Base-by-base conservation (phyloP, 208 protist species). In the Trypanosoma conorhini region DNA sequence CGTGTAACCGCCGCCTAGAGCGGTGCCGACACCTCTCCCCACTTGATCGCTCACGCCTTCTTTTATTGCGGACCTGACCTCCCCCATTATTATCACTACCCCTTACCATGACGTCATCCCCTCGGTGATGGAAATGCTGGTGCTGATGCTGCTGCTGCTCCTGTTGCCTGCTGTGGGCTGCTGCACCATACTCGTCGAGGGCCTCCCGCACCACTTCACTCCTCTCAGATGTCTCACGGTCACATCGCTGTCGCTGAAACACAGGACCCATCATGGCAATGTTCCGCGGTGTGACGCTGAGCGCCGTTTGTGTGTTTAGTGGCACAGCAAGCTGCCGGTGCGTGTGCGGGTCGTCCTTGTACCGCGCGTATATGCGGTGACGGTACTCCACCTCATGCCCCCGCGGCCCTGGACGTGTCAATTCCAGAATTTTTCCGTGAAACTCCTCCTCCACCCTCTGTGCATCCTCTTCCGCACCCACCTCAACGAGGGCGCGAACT, bases 401-500 rank as follows among this genome's bases (percentile, higher is more conserved):
- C 2, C 56, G 33, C 21, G 69, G 38, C 35, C 35, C 51, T 9
- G 55, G 30, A 31, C 10, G 44, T 57, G 35, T 19, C 17, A 57
- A 28, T 24, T 74, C 69, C 30, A 74, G 8, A 30, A 62, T n/a
- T 28, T 55, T 58, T 55, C 74, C 69, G 76, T 79, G 30, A 67
- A 83, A 70, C 68, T 67, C 46, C 70, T 79, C 66, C 57, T 84
- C 76, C 26, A 91, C 69, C 13, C 59, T 52, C 4, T 24, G 72
- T 21, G 81, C 86, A 31, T 33, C 70, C 28, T 80, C 77, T 9
- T 64, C 63, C 48, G 38, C 78, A n/a, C 72, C 74, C 57, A 91
- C 50, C 58, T 88, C 80, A n/a, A 91, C 86, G 19, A 91, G 76
- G 30, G 58, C 76, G 21, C 67, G 74, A 52, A 56, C 72, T 40